Conservation (phyloP, 129 eudicot species). For the Tagetes erecta region DNA sequence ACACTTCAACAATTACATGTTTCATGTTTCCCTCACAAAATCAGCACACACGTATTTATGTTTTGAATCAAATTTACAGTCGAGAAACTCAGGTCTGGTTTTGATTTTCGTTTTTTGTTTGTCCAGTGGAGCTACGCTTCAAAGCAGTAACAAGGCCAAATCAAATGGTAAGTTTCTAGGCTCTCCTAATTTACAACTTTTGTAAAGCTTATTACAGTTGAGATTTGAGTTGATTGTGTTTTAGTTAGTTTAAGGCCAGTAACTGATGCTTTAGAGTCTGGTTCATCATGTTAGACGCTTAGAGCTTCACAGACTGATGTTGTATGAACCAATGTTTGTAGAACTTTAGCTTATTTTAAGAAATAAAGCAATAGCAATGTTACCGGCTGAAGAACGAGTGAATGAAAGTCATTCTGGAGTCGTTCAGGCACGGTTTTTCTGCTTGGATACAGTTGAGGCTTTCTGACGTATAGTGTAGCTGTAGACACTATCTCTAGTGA, state of each 20-base stretch:
- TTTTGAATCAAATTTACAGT: background rate
- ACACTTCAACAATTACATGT: background rate
- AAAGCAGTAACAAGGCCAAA: conserved; percentile 12
- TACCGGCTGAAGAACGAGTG: background rate
- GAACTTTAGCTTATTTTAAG: background rate
- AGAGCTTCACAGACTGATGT: background rate
- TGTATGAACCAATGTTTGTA: background rate
- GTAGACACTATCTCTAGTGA: background rate
- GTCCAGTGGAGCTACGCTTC: conserved; percentile 27
- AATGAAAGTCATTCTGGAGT: background rate
- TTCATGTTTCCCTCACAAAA: background rate
- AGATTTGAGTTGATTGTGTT: background rate
- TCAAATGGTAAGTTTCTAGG: conserved; percentile 27
- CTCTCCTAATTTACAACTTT: conserved; percentile 12
- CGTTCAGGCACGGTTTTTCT: background rate
- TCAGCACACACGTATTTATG: background rate
- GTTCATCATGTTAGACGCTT: background rate
- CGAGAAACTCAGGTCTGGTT: conserved; percentile 16
- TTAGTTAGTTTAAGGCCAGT: background rate
- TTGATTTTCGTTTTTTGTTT: background rate
- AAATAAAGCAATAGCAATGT: background rate
- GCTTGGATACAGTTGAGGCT: background rate
- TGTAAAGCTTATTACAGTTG: conserved; percentile 2
- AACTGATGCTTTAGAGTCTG: background rate
- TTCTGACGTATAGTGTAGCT: background rate